Evolutionary conservation across 2,329 filamentous ascomycete species (phyloP), one percentile per base, ranked within the genome.

Genomic region (Talaromyces sp.): DNA sequence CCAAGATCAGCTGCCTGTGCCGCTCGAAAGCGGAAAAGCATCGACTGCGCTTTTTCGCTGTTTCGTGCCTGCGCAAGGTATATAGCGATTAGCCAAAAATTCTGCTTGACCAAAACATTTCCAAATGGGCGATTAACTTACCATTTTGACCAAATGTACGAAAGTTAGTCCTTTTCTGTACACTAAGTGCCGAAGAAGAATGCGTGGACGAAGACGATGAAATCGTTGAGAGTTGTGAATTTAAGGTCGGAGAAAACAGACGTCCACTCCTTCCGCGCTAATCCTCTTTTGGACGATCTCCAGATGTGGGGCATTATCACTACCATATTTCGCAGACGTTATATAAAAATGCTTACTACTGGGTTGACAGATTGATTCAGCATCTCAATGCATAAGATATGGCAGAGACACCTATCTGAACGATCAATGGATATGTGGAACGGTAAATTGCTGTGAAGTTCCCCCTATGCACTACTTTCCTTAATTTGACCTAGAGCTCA

Each of bases 21-120:
- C 73, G 96, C 95, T 76, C 95, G 92, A 83, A 99, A 99, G 83
- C 95, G 93, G 82, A 97, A 99, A 77, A 99, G 93, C 93, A 99
- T 99, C 55, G 93, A 97, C 82, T 99, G 95, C 72, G 95, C 93
- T 78, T 98, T 99, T 84, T 98, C 93, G 53, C 91, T 93, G 78
- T 98, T 97, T 73, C 93, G 93, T 73, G 93, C 93, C 93, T 42
- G 44, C 33, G 19, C 59, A 11, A 51, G 13, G 25, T 28, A 44
- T 47, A 52, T 28, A 51, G 25, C 61, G 25, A 42, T 19, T 28
- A 19, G 57, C 33, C 42, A 15, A 39, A 63, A 36, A 60, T 51
- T 33, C 28, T 6, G 11, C 13, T 59, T 54, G 19, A 33, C 28
- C 19, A 47, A 56, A 56, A 39, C 9, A 52, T 49, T 49, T 5